These are phyloP conservation scores for Chlorella sp. DNA, from an alignment of 139 green algal species.

Conservation along the genomic window DNA sequence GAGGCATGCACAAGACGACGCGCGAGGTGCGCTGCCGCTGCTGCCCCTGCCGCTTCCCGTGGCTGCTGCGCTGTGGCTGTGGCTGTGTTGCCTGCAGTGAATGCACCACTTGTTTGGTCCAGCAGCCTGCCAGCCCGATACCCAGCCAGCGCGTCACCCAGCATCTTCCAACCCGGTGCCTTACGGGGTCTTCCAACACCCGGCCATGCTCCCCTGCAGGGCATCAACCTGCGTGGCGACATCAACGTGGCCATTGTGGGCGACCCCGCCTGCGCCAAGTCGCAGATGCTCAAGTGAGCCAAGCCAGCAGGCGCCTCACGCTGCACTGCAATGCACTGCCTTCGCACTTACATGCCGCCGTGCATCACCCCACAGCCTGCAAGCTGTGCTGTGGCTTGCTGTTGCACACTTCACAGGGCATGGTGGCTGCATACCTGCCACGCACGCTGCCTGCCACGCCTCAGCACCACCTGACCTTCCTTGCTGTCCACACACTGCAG, in stretches of 20 bases:
- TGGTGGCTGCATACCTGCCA: neutral
- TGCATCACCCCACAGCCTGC: no score
- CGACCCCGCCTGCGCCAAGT: conserved; percentile 96
- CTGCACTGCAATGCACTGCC: no score
- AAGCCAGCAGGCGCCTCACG: neutral
- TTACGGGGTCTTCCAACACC: neutral
- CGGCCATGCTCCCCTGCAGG: conserved; percentile 44
- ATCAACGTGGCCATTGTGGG: conserved; percentile 99
- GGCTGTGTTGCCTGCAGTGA: neutral
- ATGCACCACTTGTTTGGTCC: neutral
- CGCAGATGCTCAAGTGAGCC: conserved; percentile 83
- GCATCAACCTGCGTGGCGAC: conserved; percentile 94
- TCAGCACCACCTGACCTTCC: no score
- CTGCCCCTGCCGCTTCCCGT: neutral
- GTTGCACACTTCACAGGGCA: no score
- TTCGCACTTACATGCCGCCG: no score
- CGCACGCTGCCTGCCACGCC: neutral
- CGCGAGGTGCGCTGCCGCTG: neutral
- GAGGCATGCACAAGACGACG: conserved; percentile 84
- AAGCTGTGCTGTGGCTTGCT: no score
- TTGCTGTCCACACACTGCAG: neutral
- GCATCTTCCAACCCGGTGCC: no score
- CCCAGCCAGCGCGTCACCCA: no score
- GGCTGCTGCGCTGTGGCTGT: neutral
- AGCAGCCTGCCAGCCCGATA: neutral